These are phyloP conservation scores for Lanmaoa rubissima DNA, from an alignment of 768 basidiomycete genomes.

Conservation along the genomic window DNA sequence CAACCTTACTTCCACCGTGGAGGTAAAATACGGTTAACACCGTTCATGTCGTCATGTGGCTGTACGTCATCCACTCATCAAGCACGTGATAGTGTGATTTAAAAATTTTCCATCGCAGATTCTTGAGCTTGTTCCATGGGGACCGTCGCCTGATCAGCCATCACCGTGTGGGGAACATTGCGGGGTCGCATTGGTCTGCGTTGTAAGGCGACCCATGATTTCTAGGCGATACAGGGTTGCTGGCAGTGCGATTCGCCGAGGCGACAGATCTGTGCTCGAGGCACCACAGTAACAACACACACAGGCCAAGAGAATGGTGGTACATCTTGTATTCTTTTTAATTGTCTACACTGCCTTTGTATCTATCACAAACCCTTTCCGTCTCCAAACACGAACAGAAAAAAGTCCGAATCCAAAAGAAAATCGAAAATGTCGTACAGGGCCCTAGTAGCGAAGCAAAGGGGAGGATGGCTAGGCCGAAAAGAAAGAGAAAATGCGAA, in stretches of 20 bases:
- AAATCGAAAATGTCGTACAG: background rate
- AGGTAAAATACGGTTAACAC: slow-evolving; percentile 2
- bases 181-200: background rate
- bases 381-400: background rate
- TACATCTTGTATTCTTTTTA: slow-evolving; percentile 9
- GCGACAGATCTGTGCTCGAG: slow-evolving; percentile 4
- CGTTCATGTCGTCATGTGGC: slow-evolving; percentile 17
- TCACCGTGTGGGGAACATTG: background rate
- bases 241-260: background rate
- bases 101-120: background rate
- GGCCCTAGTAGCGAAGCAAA: background rate
- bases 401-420: background rate
- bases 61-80: background rate
- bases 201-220: background rate
- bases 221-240: background rate
- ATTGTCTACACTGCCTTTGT: slow-evolving; percentile 17
- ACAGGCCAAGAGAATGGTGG: background rate
- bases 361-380: slow-evolving; percentile 18
- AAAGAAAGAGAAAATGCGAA: background rate
- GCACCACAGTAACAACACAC: background rate
- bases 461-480: too few relatives aligned
- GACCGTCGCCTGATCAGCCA: background rate
- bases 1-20: background rate
- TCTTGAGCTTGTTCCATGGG: background rate
- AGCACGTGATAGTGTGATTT: slow-evolving; percentile 6